These are phyloP conservation scores for Lactarius akahatsu DNA, from an alignment of 768 basidiomycete genomes.

Conservation along the genomic window DNA sequence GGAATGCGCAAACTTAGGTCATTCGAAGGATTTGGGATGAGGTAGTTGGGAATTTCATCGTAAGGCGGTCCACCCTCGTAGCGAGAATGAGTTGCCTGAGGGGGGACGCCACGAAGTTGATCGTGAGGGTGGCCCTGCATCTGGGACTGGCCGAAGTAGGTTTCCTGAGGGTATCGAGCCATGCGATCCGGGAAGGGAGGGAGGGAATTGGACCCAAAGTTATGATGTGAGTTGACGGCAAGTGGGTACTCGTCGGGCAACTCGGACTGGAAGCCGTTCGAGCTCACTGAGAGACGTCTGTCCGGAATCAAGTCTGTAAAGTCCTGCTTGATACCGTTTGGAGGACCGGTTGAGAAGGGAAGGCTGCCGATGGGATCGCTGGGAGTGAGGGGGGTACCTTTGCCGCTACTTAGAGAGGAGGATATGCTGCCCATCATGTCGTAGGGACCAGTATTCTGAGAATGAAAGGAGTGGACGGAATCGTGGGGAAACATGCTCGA, in stretches of 20 bases:
- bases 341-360: constrained; percentile 49
- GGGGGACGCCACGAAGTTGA: constrained; percentile 65
- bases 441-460: constrained; percentile 54
- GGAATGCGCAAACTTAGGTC: constrained; percentile 66
- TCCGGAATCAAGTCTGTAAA: constrained; percentile 63
- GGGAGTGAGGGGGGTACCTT: constrained; percentile 74
- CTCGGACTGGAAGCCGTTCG: constrained; percentile 54
- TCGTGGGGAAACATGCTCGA: constrained; percentile 59
- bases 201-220: constrained; percentile 43
- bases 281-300: constrained; percentile 50
- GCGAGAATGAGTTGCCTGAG: constrained; percentile 68
- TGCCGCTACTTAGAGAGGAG: constrained; percentile 66
- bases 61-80: constrained; percentile 53
- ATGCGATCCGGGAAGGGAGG: constrained; percentile 55
- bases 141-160: constrained; percentile 54
- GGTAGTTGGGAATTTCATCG: constrained; percentile 59
- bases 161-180: constrained; percentile 54
- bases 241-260: constrained; percentile 62
- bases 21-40: constrained; percentile 49
- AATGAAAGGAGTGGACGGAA: constrained; percentile 55
- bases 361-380: constrained; percentile 60
- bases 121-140: constrained; percentile 53
- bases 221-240: constrained; percentile 46
- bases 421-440: constrained; percentile 63
- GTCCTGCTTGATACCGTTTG: constrained; percentile 45